Percentiles rank a stretch among this genome's conserved stretches.
Conservation (phyloP, 352 stramenopile genomes). For the Globisporangium alternatum region DNA sequence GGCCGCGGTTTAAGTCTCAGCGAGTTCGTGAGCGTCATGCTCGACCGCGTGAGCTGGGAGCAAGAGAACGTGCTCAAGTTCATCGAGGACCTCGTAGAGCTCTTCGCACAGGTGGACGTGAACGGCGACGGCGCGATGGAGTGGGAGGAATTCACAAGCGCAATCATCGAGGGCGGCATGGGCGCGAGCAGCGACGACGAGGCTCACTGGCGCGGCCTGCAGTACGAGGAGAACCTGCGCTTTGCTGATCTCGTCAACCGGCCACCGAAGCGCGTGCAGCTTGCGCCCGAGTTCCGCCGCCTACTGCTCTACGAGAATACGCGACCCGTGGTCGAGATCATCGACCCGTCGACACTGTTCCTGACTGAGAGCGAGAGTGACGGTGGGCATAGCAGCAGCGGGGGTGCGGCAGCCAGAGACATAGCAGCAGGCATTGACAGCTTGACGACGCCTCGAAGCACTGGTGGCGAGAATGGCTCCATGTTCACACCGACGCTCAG, state of each 20-base stretch:
- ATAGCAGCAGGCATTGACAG: background rate
- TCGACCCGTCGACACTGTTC: slow-evolving; percentile 48
- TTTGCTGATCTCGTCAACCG: slow-evolving; percentile 53
- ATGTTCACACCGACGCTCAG: slow-evolving; percentile 41
- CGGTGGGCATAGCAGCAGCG: background rate
- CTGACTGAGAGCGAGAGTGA: slow-evolving; percentile 27
- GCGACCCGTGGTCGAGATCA: slow-evolving; percentile 65
- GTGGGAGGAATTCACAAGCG: slow-evolving; percentile 83
- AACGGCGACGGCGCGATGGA: slow-evolving; percentile 79
- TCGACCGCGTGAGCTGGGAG: slow-evolving; percentile 67
- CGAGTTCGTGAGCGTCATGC: slow-evolving; percentile 72
- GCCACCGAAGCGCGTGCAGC: slow-evolving; percentile 56
- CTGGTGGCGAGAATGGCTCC: slow-evolving; percentile 10
- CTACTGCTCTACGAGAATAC: slow-evolving; percentile 62
- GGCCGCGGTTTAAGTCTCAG: slow-evolving; percentile 49
- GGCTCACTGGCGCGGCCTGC: slow-evolving; percentile 52
- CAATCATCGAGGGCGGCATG: slow-evolving; percentile 82
- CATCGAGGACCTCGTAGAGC: slow-evolving; percentile 72
- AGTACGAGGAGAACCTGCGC: slow-evolving; percentile 64
- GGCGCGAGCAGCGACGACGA: slow-evolving; percentile 32
- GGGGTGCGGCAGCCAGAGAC: background rate
- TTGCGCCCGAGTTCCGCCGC: slow-evolving; percentile 52
- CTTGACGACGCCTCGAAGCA: background rate
- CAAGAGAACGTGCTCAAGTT: slow-evolving; percentile 49
- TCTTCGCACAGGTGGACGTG: slow-evolving; percentile 76